Evolutionary conservation across 2,329 filamentous ascomycete genomes (phyloP), one percentile per base, ranked within the genome.

Genomic region (Cordyceps tenuipes): DNA sequence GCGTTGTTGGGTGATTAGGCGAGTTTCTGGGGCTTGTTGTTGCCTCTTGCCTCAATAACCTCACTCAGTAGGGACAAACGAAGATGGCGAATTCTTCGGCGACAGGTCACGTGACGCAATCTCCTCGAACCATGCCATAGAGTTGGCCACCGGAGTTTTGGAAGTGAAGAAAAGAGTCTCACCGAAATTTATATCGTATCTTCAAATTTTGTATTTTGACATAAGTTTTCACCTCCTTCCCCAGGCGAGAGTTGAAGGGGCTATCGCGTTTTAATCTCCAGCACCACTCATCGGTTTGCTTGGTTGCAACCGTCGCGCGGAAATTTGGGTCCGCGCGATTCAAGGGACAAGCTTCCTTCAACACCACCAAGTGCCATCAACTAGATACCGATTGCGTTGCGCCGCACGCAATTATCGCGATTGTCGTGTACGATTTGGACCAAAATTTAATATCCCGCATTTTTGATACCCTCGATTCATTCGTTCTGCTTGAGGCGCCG

Each of bases 291-390:
- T 57, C 50, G 55, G 55, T 29, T 46, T 57, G 55, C n/a, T 12
- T 10, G 17, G 21, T 60, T 36, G 57, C 65, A 70, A 67, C 69
- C 71, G 71, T 73, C 70, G 71, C 72, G 72, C 73, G 59, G 67
- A 73, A 57, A 71, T 68, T 73, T 72, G 72, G 69, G 71, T 61
- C 59, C 61, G 48, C 58, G 55, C 57, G 49, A 50, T 50, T 31
- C 31, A 49, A 58, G 43, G 41, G 39, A 41, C 39, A 62, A 62
- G 58, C 62, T 62, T 60, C 65, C 61, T 61, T 34, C 56, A 61
- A 64, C 63, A 43, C 54, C 63, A 61, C 21, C 57, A 56, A 63
- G 57, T 44, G 39, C 53, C 60, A 62, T 63, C 58, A 59, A 60
- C 26, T 31, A 23, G 31, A 47, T 34, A 31, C 43, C 49, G 41